Conservation (phyloP, 1,284 basidiomycete species). For the Tilletia horrida region DNA sequence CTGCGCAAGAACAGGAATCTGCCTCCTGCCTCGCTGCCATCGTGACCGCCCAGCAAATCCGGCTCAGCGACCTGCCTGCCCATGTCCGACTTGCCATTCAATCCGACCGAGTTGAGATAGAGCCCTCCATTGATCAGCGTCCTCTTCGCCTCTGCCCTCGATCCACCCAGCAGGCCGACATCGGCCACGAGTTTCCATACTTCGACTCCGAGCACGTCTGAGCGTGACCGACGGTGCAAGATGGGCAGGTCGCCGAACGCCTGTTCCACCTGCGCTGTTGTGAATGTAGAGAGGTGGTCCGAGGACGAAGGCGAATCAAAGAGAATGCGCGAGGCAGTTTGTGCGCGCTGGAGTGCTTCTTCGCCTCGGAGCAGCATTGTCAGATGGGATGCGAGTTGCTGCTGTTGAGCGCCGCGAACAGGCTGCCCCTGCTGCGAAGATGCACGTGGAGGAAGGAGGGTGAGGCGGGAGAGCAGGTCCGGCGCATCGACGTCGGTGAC, state of each 20-base stretch:
- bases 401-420: neutral
- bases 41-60: neutral
- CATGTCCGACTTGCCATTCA: constrained; percentile 4
- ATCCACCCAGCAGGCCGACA: constrained; percentile 21
- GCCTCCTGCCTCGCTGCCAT: neutral
- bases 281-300: neutral
- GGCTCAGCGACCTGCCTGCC: neutral
- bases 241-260: neutral
- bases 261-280: neutral
- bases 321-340: constrained; percentile 10
- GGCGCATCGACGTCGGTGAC: constrained; percentile 73
- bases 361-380: neutral
- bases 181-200: constrained; percentile 3
- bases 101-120: constrained; percentile 25
- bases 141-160: constrained; percentile 27
- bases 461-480: constrained; percentile 77
- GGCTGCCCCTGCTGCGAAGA: neutral
- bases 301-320: neutral
- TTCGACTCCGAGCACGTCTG: neutral
- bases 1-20: neutral
- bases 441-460: constrained; percentile 63
- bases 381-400: neutral
- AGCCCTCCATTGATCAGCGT: constrained; percentile 24
- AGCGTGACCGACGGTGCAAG: neutral
- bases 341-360: constrained; percentile 6